These are phyloP conservation scores for Ascochyta clinopodiicola DNA, from an alignment of 2,329 filamentous ascomycete genomes.

Conservation along the genomic window DNA sequence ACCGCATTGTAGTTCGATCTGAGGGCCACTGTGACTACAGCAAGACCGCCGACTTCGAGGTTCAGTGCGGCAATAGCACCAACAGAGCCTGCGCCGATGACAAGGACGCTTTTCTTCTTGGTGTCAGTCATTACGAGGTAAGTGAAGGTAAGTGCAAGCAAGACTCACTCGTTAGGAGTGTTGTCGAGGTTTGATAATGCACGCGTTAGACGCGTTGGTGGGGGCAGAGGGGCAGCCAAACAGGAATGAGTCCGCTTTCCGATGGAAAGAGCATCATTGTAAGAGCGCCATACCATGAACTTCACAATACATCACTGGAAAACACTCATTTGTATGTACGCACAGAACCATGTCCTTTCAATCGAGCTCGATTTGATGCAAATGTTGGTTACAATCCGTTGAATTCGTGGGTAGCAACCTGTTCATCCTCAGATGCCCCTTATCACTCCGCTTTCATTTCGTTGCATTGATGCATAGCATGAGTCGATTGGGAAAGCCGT, in stretches of 20 bases:
- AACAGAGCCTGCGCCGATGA: slow-evolving; percentile 63
- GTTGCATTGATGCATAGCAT: slow-evolving; percentile 39
- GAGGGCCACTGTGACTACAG: slow-evolving; percentile 62
- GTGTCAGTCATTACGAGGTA: slow-evolving; percentile 31
- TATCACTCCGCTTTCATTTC: slow-evolving; percentile 36
- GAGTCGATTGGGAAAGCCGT: slow-evolving; percentile 46
- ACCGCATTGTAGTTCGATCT: slow-evolving; percentile 63
- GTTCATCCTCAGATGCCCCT: slow-evolving; percentile 41
- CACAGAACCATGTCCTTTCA: slow-evolving; percentile 33
- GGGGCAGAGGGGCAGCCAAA: slow-evolving; percentile 33
- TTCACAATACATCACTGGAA: not conserved
- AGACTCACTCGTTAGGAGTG: slow-evolving; percentile 8
- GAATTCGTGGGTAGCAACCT: slow-evolving; percentile 44
- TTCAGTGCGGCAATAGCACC: slow-evolving; percentile 64
- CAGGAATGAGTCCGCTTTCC: slow-evolving; percentile 8
- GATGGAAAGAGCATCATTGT: not conserved
- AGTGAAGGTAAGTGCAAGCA: not conserved
- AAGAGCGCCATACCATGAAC: no score
- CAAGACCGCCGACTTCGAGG: slow-evolving; percentile 58
- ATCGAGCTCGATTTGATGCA: slow-evolving; percentile 51
- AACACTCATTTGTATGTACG: not conserved
- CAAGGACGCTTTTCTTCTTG: slow-evolving; percentile 52
- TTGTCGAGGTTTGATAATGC: slow-evolving; percentile 8
- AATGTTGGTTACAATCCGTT: slow-evolving; percentile 49
- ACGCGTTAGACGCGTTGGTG: slow-evolving; percentile 25